Base-by-base conservation (phyloP, 768 basidiomycete species). In the Leccinum sublutescens region DNA sequence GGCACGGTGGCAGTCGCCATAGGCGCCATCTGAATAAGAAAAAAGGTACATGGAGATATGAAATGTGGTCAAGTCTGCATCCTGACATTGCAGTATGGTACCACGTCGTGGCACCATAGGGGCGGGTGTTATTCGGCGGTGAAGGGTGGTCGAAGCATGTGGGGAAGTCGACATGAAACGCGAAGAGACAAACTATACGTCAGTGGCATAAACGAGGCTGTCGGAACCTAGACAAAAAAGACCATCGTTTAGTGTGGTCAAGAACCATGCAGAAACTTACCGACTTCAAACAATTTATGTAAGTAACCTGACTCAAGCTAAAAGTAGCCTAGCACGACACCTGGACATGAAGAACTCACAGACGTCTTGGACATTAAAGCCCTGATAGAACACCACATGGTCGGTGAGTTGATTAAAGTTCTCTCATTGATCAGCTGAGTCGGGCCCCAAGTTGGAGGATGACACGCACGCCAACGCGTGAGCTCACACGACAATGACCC, bases 91-190 rank as follows among this genome's bases (percentile, higher is more conserved):
- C 21, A 25, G 19, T 45, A 45, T 45, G 19, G 19, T 31, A 47
- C 34, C 19, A 43, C 61, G 43, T 52, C 43, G 58, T 49, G 50
- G 61, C 45, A 31, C 33, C 34, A 23, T 31, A 52, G 47, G 52
- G 60, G 33, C 27, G 36, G 50, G 40, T 23, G 34, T 12, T 36
- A 55, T 48, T 53, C 31, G 53, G 68, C 65, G 68, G 65, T 58
- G 59, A 52, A 68, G 61, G 66, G 64, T 49, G 45, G 45, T 60
- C 66, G 66, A 64, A 54, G 50, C 17, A 47, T 63, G 66, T 68
- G 64, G 68, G 60, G 67, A 54, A 54, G 67, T 67, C 57, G 50
- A 67, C 50, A 56, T 68, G 67, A 68, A 68, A 68, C 67, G 36
- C 49, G 27, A 54, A 31, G 52, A 55, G 38, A 54, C 31, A 49